Conservation (phyloP, 371 early-diverging fungal genomes). For the Mucor piriformis region DNA sequence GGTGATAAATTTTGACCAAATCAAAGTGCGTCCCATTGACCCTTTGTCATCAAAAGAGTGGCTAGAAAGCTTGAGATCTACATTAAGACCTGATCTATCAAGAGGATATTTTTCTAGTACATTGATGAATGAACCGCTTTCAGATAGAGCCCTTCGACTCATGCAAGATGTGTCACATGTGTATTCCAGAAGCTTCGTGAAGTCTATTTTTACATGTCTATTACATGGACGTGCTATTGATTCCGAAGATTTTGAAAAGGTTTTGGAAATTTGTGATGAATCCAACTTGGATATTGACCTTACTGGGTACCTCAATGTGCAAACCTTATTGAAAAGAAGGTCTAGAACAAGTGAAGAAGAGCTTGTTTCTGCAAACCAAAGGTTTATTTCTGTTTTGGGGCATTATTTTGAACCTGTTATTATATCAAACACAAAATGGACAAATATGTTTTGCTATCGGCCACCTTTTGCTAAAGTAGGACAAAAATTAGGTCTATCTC, state of each 20-base stretch:
- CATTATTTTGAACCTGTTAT: constrained; percentile 69
- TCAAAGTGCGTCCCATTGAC: constrained; percentile 20
- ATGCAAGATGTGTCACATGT: constrained; percentile 45
- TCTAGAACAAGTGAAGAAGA: constrained; percentile 47
- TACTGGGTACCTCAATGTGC: constrained; percentile 74
- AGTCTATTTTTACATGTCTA: constrained; percentile 66
- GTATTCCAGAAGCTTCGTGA: constrained; percentile 63
- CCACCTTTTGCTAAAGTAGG: constrained; percentile 57
- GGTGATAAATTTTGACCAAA: background rate
- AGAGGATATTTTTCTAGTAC: constrained; percentile 16
- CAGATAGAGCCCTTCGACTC: constrained; percentile 32
- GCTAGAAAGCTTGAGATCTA: constrained; percentile 24
- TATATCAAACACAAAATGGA: constrained; percentile 43
- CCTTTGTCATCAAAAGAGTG: constrained; percentile 17
- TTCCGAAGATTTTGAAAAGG: constrained; percentile 63
- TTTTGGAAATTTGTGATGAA: constrained; percentile 66
- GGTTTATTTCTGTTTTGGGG: constrained; percentile 62
- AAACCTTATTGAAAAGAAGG: constrained; percentile 47
- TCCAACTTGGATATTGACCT: constrained; percentile 73
- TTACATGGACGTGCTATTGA: constrained; percentile 63
- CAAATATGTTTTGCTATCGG: constrained; percentile 69
- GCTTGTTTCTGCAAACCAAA: constrained; percentile 46
- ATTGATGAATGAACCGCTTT: constrained; percentile 7
- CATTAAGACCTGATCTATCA: constrained; percentile 26
- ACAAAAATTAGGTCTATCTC: constrained; percentile 35